These are phyloP conservation scores for Aurifilum marmelostoma DNA, from an alignment of 2,329 filamentous ascomycete species.

Conservation along the genomic window DNA sequence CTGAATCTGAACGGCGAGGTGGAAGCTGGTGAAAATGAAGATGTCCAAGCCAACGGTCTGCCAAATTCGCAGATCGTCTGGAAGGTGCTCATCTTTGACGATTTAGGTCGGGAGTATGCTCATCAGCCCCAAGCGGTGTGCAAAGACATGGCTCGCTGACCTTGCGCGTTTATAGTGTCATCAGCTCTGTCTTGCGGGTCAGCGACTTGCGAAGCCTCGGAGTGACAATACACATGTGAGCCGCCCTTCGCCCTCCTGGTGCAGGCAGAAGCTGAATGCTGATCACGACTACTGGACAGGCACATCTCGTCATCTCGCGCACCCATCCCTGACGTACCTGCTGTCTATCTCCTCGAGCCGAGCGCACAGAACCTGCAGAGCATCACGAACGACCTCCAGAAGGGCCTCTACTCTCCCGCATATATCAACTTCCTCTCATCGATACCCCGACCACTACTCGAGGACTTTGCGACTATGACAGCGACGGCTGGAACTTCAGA, in stretches of 20 bases:
- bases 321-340: slow-evolving; percentile 93
- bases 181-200: slow-evolving; percentile 92
- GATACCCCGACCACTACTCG: slow-evolving; percentile 83
- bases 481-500: slow-evolving; percentile 84
- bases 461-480: slow-evolving; percentile 92
- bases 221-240: slow-evolving; percentile 93
- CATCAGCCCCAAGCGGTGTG: not conserved
- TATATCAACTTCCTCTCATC: slow-evolving; percentile 98
- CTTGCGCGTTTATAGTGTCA: slow-evolving; percentile 60
- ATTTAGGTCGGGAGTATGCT: slow-evolving; percentile 37
- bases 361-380: slow-evolving; percentile 76
- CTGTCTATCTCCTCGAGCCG: slow-evolving; percentile 94
- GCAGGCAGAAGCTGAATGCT: not conserved
- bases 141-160: slow-evolving; percentile 16
- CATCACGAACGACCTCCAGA: slow-evolving; percentile 84
- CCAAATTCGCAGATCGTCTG: slow-evolving; percentile 83
- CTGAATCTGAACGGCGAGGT: slow-evolving; percentile 87
- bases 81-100: slow-evolving; percentile 97
- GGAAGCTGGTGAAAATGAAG: slow-evolving; percentile 63
- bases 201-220: slow-evolving; percentile 92
- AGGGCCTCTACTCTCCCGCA: slow-evolving; percentile 86
- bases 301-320: slow-evolving; percentile 82
- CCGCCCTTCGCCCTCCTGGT: slow-evolving; percentile 20
- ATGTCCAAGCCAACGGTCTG: slow-evolving; percentile 65
- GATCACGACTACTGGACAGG: slow-evolving; percentile 46